These are phyloP conservation scores for Ophiosphaerella narmari DNA, from an alignment of 2,329 filamentous ascomycete species.

Conservation along the genomic window DNA sequence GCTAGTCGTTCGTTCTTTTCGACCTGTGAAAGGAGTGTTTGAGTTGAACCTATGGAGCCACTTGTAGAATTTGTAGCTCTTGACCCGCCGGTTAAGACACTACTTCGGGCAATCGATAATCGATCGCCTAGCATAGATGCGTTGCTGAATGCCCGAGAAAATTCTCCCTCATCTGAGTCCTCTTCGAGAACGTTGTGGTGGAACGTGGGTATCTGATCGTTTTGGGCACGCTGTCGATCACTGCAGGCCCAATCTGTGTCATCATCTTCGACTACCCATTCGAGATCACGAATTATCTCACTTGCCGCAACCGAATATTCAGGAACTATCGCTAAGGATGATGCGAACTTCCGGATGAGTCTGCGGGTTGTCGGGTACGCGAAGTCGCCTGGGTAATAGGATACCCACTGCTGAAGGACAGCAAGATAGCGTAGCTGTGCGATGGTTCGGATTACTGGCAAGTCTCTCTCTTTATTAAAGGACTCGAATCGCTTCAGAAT, in stretches of 20 bases:
- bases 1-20: slow-evolving; percentile 85
- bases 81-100: slow-evolving; percentile 27
- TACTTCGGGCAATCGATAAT: slow-evolving; percentile 37
- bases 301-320: slow-evolving; percentile 84
- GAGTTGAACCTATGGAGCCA: slow-evolving; percentile 41
- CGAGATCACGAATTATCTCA: slow-evolving; percentile 80
- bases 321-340: slow-evolving; percentile 72
- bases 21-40: slow-evolving; percentile 65
- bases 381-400: slow-evolving; percentile 90
- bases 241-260: slow-evolving; percentile 90
- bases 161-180: slow-evolving; percentile 44
- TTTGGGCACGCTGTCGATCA: slow-evolving; percentile 64
- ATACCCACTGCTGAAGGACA: slow-evolving; percentile 86
- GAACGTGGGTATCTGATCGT: slow-evolving; percentile 49
- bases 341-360: slow-evolving; percentile 75
- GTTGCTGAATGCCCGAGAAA: slow-evolving; percentile 35
- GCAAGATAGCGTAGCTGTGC: slow-evolving; percentile 83
- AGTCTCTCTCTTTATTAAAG: slow-evolving; percentile 67
- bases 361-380: slow-evolving; percentile 74
- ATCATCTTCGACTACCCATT: slow-evolving; percentile 80
- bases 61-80: slow-evolving; percentile 29
- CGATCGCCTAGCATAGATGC: slow-evolving; percentile 36
- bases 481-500: slow-evolving; percentile 78
- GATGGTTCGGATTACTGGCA: slow-evolving; percentile 76
- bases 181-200: slow-evolving; percentile 48